Evolutionary conservation across 2,329 filamentous ascomycete species (phyloP).

Genomic region (Rhexocercosporidium sp.): DNA sequence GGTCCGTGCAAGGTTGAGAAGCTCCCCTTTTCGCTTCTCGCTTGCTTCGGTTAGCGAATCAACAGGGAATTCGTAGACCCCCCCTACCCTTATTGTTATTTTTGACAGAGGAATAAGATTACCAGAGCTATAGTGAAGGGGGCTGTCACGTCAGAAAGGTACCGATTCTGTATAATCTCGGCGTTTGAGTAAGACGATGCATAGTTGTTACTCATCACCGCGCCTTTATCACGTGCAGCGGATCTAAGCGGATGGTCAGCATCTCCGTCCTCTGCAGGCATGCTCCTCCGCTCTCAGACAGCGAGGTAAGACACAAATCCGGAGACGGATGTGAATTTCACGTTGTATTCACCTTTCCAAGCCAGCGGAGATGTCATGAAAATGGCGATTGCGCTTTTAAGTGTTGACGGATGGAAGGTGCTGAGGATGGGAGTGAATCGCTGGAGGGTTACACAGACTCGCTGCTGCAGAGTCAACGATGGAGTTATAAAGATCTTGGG

Average conservation of each 20-base stretch:
- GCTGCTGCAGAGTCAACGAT: background rate
- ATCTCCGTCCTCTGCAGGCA: background rate
- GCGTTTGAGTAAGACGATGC: no score
- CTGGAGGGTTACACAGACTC: background rate
- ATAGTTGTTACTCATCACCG: background rate
- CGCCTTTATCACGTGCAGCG: background rate
- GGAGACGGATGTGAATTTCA: background rate
- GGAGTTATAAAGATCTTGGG: background rate
- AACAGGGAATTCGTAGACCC: no score
- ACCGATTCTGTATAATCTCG: no score
- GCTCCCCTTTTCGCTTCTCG: no score
- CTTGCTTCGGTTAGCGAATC: no score
- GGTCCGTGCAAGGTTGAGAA: no score
- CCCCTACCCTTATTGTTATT: no score
- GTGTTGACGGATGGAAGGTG: background rate
- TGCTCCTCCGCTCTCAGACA: background rate
- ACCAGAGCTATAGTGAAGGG: no score
- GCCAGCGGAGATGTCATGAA: background rate
- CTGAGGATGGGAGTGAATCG: background rate
- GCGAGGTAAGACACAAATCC: no score
- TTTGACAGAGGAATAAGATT: no score
- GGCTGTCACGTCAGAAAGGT: no score
- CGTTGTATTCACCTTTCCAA: background rate
- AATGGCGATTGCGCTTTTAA: background rate
- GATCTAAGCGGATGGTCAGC: background rate